Evolutionary conservation across 345 rosid genomes (phyloP), one percentile per base, ranked within the genome.

Genomic region (Melastoma malabathricum): DNA sequence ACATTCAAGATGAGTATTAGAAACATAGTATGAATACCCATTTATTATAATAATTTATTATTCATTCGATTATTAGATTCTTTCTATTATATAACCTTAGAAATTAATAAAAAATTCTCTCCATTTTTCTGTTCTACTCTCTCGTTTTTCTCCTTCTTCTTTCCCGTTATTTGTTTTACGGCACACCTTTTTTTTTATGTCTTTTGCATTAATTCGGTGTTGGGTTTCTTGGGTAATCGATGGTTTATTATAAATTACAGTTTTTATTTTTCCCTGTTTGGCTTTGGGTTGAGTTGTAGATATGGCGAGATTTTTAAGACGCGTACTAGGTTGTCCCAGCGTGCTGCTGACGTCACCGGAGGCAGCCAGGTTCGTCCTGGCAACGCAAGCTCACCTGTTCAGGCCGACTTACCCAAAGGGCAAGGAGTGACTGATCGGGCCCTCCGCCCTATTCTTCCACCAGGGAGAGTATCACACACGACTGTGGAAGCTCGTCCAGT

Each of bases 261-360:
- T 31, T 48, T 57, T 60, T 18, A 70, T 39, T 34, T 51, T 4
- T 58, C 31, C 1, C 50, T 27, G 39, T 13, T 48, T 25, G 38
- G 58, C 15, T 47, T 51, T 34, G 12, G 41, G 41, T 34, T 6
- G 41, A 10, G 41, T 34, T 34, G 41, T 34, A 88, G 97, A 49
- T 79, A 83, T 29, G 94, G 97, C 46, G 94, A 85, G 39, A 81
- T 85, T 48, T 89, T 89, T 73, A 89, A 85, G 71, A 80, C 86
- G 15, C 63, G 69, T 85, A 59, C 75, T 85, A 1, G 83, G 97
- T 9, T 89, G 82, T 57, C 87, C 89, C 27, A 79, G 95, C n/a
- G 80, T 85, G n/a, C 77, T 89, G 94, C 55, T 85, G 57, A 78
- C 82, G 15, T 81, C 88, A 47, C 93, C 84, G 0, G 95, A 83